A percentile compares a stretch with the other conserved stretches of the same genome.
phyloP scores from a whole-genome alignment of 2,329 filamentous ascomycete species.

The Gaeumannomyces tritici region DNA sequence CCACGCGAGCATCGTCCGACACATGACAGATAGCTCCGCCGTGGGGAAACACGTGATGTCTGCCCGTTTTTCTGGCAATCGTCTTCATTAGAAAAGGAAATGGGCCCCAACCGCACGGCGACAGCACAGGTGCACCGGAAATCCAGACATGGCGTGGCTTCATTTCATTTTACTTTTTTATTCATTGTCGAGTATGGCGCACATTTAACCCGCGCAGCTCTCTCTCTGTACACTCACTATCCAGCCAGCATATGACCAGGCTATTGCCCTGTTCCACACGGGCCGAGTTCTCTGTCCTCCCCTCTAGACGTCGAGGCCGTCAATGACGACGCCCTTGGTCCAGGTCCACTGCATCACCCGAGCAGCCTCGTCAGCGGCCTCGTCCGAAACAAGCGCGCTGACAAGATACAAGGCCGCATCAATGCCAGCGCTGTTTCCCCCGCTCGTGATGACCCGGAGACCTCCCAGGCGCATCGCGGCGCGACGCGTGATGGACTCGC shows the following conservation, averaged over 20 bases:
- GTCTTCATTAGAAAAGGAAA: no score
- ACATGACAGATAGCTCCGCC: not conserved
- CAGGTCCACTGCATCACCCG: constrained; percentile 72
- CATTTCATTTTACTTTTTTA: not conserved
- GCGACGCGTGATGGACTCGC: constrained; percentile 73
- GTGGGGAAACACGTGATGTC: not conserved
- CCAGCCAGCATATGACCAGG: not conserved
- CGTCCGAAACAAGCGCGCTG: constrained; percentile 70
- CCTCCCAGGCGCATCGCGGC: constrained; percentile 63
- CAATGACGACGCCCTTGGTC: constrained; percentile 77
- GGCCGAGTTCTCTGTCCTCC: not conserved
- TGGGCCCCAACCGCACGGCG: no score
- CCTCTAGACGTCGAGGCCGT: constrained; percentile 71
- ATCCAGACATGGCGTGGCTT: not conserved
- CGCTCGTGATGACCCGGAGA: constrained; percentile 67
- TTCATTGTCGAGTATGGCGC: not conserved
- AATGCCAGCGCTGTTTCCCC: constrained; percentile 69
- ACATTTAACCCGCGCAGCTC: not conserved
- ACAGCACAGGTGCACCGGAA: not conserved
- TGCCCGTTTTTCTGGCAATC: not conserved
- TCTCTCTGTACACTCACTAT: not conserved
- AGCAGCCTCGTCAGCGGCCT: constrained; percentile 66
- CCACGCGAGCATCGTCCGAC: not conserved
- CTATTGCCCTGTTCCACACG: not conserved
- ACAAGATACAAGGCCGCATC: constrained; percentile 81